A percentile compares a stretch with the other conserved stretches of the same genome.
Evolutionary conservation across 148 eudicot genomes (phyloP).

Genomic region (Amaranthus palmeri): DNA sequence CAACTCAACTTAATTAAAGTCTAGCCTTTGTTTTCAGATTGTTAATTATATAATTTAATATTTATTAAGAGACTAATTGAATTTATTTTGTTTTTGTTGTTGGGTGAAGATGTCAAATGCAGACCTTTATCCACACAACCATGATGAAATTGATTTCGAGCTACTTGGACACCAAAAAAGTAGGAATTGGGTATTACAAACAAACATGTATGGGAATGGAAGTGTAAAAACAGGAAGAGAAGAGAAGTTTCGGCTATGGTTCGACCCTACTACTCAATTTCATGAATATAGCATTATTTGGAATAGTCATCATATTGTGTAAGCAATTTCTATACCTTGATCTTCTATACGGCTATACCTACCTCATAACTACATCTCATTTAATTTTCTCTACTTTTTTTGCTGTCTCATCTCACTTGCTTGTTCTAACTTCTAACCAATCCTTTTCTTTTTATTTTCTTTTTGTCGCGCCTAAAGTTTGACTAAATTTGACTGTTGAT

Average conservation of each 20-base stretch:
- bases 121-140: slow-evolving; percentile 66
- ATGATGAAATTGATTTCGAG: slow-evolving; percentile 90
- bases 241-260: slow-evolving; percentile 83
- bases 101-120: slow-evolving; percentile 63
- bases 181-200: slow-evolving; percentile 72
- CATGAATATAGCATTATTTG: slow-evolving; percentile 84
- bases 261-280: slow-evolving; percentile 66
- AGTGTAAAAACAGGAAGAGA: slow-evolving; percentile 81
- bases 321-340: slow-evolving; percentile 26
- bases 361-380: not conserved
- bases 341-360: not conserved
- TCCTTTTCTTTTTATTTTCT: too few relatives aligned
- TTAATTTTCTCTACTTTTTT: not conserved
- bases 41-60: not conserved
- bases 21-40: not conserved
- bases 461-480: too few relatives aligned
- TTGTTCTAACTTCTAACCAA: not conserved
- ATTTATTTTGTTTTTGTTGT: not conserved
- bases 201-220: slow-evolving; percentile 91
- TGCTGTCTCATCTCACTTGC: not conserved
- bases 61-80: not conserved
- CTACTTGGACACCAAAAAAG: slow-evolving; percentile 77
- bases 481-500: too few relatives aligned
- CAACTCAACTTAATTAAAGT: too few relatives aligned
- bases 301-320: slow-evolving; percentile 88